Percentiles rank a stretch among this genome's conserved stretches.
Evolutionary conservation across 1,284 basidiomycete species (phyloP).

Genomic region (Flammula alnicola): DNA sequence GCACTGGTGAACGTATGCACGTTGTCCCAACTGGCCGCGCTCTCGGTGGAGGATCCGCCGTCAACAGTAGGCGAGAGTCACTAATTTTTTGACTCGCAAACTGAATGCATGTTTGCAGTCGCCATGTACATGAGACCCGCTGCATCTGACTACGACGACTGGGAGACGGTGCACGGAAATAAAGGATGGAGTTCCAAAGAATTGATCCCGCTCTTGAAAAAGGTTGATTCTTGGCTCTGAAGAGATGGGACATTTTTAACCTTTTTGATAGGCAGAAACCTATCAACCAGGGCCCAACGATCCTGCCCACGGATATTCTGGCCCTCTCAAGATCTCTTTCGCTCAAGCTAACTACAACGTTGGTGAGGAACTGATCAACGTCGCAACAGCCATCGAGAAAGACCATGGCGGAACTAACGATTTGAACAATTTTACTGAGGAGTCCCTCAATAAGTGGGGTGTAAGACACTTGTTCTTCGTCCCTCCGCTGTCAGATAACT

Average conservation of each 20-base stretch:
- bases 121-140: constrained; percentile 57
- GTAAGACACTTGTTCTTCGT: neutral
- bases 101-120: constrained; percentile 36
- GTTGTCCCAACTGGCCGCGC: constrained; percentile 50
- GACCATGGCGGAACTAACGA: constrained; percentile 45
- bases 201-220: constrained; percentile 55
- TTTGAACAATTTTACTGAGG: constrained; percentile 31
- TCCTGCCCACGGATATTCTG: constrained; percentile 53
- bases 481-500: neutral
- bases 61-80: constrained; percentile 54
- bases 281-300: constrained; percentile 41
- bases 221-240: constrained; percentile 37
- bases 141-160: constrained; percentile 63
- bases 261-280: constrained; percentile 50
- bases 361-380: constrained; percentile 49
- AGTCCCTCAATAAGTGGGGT: constrained; percentile 4
- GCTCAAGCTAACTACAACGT: constrained; percentile 41
- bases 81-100: neutral
- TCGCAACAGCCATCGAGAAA: constrained; percentile 50
- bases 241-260: neutral
- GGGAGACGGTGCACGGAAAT: constrained; percentile 52
- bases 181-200: constrained; percentile 57
- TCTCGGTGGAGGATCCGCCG: constrained; percentile 62
- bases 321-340: constrained; percentile 56
- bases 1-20: constrained; percentile 47